Conservation (phyloP, 306 rosid genomes). For the Amphicarpaea edgeworthii region DNA sequence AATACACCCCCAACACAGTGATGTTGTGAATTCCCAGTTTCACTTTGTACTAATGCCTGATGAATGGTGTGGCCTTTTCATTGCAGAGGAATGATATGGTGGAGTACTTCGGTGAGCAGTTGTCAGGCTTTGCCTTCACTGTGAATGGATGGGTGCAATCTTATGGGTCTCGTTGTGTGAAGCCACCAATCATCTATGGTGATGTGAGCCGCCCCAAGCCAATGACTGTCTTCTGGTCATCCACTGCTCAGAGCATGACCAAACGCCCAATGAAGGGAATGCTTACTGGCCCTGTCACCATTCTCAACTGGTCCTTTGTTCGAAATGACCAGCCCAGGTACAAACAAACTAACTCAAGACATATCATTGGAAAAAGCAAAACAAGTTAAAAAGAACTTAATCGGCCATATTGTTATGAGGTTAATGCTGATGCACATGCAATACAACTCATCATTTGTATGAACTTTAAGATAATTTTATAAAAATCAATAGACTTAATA, state of each 20-base stretch:
- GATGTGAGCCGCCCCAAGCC: constrained; percentile 92
- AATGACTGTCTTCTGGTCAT: constrained; percentile 94
- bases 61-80: constrained; percentile 36
- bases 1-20: too few species aligned
- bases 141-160: constrained; percentile 95
- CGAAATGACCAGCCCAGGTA: constrained; percentile 88
- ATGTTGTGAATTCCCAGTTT: not conserved
- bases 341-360: not conserved
- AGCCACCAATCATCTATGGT: constrained; percentile 94
- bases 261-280: constrained; percentile 94
- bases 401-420: not conserved
- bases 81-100: constrained; percentile 94
- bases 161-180: constrained; percentile 92
- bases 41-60: constrained; percentile 30
- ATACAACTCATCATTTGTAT: too few species aligned
- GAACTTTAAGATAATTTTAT: too few species aligned
- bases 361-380: too few species aligned
- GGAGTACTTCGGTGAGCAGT: constrained; percentile 92
- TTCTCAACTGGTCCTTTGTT: constrained; percentile 94
- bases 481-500: too few species aligned
- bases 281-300: constrained; percentile 96
- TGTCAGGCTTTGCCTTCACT: constrained; percentile 85
- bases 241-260: constrained; percentile 81
- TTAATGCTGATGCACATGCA: too few species aligned
- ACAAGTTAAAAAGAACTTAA: not conserved